Base-by-base conservation (phyloP, 1,284 basidiomycete species). In the Fomitopsis pinicola region DNA sequence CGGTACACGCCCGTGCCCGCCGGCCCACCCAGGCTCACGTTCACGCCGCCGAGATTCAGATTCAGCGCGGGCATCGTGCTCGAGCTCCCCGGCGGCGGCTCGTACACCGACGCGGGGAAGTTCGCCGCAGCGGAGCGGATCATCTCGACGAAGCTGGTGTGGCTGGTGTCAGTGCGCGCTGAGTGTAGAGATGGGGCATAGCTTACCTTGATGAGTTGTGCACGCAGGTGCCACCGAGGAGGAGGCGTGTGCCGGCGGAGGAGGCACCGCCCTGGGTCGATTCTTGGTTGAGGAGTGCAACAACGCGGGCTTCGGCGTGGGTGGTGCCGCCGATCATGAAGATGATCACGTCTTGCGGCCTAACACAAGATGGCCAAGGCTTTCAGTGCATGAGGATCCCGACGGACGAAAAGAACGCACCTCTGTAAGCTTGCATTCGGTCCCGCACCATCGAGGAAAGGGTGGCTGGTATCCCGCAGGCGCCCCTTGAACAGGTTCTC, bases 251-350 rank as follows among this genome's bases (percentile, higher is more conserved):
- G 7, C 88, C 88, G 12, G 81, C 76, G 54, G 77, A 77, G 22
- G 78, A 74, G 22, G 61, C 68, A n/a, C 84, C 82, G 38, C 76
- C 72, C 1, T 76, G 63, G 64, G 52, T 67, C 14, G 85, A 75
- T 64, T 93, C 91, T 70, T 95, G 91, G 72, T 98, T 98, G 65
- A 97, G 80, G 44, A 95, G 76, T 5, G 94, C 85, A 15, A 97
- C 83, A 0, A 88, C 83, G 63, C 92, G 82, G 0, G 93, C 92
- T 76, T 98, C 95, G 73, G 94, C 95, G 70, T 97, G 98, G 0
- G 95, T 98, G 38, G 93, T 88, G 0, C 95, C 95, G 40, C 95
- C 96, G 62, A 97, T 87, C 78, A 98, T 91, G 76, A 98, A 98
- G 59, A 98, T 81, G 63, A 98, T 97, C 54, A 98, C 84, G 72